Base-by-base conservation (phyloP, 75 land plant species). In the Cunninghamia lanceolata region DNA sequence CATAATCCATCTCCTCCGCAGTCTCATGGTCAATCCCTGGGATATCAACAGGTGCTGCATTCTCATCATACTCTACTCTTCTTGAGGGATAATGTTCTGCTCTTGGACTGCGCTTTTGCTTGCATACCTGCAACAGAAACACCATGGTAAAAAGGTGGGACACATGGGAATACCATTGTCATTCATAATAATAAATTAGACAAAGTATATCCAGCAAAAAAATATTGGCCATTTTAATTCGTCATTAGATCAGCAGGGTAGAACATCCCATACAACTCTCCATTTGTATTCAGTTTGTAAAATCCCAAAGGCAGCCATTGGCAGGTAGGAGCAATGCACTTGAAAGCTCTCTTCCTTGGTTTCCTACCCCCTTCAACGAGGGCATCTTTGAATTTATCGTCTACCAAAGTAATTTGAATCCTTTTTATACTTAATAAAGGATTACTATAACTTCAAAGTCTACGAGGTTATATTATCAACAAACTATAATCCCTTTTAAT, bases 1-100 rank as follows among this genome's bases (percentile, higher is more conserved):
- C 46, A 25, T 47, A 79, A 25, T 43, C 47, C 82, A 79, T 79
- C 75, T 71, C 75, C 15, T 34, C 75, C 36, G 32, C 34, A 34
- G 13, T 71, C 16, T 34, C 75, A 34, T 32, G 36, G 8, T 71
- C 36, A 71, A 71, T 71, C 36, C 36, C 8, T 13, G 15, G 36
- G 14, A 32, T 34, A 71, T 32, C 75, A 71, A 71, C 75, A 71
- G 36, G 75, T 34, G 3, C 75, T 71, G 75, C 32, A 25, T 71
- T 71, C 36, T 71, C 75, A 71, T 71, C 75, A 71, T 71, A 71
- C 75, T 34, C 75, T 30, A 34, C 75, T 34, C 75, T 71, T 71
- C 75, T 71, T 32, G 75, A 34, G 14, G 36, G 36, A 71, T 34
- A 34, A 71, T 71, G 2, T 32, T 71, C 75, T 11, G 34, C 75